Evolutionary conservation across 495 filamentous ascomycete species (phyloP), one percentile per base, ranked within the genome.

Genomic region (Massariosphaeria phaeospora): DNA sequence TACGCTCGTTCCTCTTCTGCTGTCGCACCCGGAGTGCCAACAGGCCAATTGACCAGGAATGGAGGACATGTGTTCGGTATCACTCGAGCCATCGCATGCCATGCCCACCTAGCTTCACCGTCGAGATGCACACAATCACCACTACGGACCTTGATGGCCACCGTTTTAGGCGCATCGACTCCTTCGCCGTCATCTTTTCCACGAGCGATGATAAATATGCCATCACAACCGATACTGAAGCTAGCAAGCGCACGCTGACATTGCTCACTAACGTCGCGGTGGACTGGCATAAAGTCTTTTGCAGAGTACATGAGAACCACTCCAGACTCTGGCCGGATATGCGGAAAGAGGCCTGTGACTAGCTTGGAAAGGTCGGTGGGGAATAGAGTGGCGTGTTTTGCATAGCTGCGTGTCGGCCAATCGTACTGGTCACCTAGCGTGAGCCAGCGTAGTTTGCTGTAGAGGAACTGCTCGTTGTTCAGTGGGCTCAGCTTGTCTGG

Each of bases 231-330:
- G n/a, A 63, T 39, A 24, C 51, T 58, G 44, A 63, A 63, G 21
- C 60, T 63, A n/a, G 60, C 60, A 18, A 63, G 49, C 11, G 54
- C 54, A 18, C 48, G 41, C 34, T 54, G 27, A 26, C 60, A 58
- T 43, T 58, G 51, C 55, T 63, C 60, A 29, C 54, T 58, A 15
- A 63, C 60, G 29, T 63, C 60, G 2, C 60, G 54, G 43, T 63
- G 60, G 1, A 63, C 60, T 0, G 60, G 60, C 60, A 63, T 63
- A 18, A 54, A 63, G 26, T 59, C 60, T 25, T 63, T 63, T 3
- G 54, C 34, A 9, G 23, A 17, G 23, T 63, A 63, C 24, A 63
- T 42, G 1, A 63, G 50, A 18, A 63, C 60, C 1, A 63, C 60
- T 0, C 60, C 60, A 2, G 54, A 58, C 29, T 63, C 60, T 8